Conservation (phyloP, 768 basidiomycete genomes). For the Termitomyces sp. region DNA sequence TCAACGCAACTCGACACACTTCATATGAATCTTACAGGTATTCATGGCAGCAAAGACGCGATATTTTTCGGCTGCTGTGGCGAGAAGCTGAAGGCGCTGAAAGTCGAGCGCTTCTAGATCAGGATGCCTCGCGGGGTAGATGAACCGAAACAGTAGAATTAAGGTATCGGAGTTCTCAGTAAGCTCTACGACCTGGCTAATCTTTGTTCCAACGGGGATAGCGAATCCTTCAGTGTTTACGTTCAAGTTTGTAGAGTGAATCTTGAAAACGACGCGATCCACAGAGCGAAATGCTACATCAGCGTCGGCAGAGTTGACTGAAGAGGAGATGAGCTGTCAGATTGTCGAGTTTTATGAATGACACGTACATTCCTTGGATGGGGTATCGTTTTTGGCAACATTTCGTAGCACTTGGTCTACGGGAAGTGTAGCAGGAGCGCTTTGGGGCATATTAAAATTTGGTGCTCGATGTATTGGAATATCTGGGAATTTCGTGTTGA, state of each 20-base stretch:
- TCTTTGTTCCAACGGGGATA: not conserved
- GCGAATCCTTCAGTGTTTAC: not conserved
- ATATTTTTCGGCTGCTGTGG: not conserved
- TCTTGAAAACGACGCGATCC: not conserved
- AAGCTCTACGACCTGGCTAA: not conserved
- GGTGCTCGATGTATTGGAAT: no score
- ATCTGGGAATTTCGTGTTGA: no score
- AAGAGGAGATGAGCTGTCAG: no score
- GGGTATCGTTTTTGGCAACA: no score
- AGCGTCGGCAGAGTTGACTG: not conserved
- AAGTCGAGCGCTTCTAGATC: slow-evolving; percentile 1
- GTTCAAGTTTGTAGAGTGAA: not conserved
- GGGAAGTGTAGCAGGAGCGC: no score
- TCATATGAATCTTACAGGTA: slow-evolving; percentile 2
- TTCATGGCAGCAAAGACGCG: slow-evolving; percentile 3
- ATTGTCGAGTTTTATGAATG: no score
- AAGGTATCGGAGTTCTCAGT: not conserved
- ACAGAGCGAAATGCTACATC: slow-evolving; percentile 1
- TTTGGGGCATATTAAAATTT: no score
- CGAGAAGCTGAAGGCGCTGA: not conserved
- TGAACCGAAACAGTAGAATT: slow-evolving; percentile 1
- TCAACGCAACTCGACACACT: not conserved
- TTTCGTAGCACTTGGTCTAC: no score
- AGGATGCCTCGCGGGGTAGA: slow-evolving; percentile 1
- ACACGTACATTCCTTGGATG: no score